Evolutionary conservation across 306 rosid species (phyloP).

Genomic region (Prunus mume): DNA sequence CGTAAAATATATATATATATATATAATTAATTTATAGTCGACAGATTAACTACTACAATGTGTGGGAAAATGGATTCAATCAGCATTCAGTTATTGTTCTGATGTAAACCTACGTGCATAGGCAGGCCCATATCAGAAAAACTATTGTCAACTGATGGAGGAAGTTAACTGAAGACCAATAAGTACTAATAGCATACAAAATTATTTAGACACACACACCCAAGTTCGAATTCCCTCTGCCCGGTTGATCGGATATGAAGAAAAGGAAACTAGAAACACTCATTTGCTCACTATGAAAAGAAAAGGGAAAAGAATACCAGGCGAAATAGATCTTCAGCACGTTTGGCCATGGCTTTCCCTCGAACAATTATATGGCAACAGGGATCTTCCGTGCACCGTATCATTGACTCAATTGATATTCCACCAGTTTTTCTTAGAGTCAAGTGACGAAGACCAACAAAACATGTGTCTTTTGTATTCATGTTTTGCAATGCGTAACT

Average conservation of each 20-base stretch:
- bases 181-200: background rate
- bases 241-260: background rate
- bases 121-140: background rate
- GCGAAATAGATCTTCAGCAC: slow-evolving; percentile 77
- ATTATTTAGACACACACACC: background rate
- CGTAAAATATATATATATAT: too few relatives aligned
- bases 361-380: slow-evolving; percentile 82
- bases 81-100: background rate
- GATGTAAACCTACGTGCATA: background rate
- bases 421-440: slow-evolving; percentile 98
- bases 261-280: background rate
- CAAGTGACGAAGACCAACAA: slow-evolving; percentile 87
- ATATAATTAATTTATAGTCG: background rate
- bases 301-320: slow-evolving; percentile 48
- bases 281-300: background rate
- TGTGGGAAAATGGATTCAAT: background rate
- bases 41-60: background rate
- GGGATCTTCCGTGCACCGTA: slow-evolving; percentile 70
- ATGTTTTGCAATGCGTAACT: slow-evolving; percentile 94
- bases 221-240: too few relatives aligned
- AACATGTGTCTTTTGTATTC: slow-evolving; percentile 92
- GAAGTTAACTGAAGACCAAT: background rate
- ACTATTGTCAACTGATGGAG: background rate
- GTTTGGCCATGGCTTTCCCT: slow-evolving; percentile 94
- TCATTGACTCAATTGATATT: slow-evolving; percentile 87